Percentiles rank a stretch among this genome's conserved stretches.
These are phyloP conservation scores for Arachis stenosperma DNA, from an alignment of 306 rosid genomes.

Conservation along the genomic window DNA sequence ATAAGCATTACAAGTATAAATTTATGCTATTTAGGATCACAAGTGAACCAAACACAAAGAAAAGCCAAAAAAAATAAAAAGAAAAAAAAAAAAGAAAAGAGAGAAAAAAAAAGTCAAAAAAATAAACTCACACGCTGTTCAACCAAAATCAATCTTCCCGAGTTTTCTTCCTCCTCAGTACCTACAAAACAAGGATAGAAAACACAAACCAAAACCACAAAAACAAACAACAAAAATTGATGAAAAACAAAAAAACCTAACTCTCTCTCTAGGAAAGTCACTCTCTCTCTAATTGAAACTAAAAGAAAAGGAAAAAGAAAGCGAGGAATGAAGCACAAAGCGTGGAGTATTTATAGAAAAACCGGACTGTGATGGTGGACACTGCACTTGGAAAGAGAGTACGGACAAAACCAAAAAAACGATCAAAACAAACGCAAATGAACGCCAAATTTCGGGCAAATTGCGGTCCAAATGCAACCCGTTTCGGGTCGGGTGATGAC, in stretches of 20 bases:
- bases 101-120: not conserved
- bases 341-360: conserved; percentile 56
- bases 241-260: not conserved
- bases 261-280: conserved; percentile 23
- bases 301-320: conserved; percentile 9
- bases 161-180: conserved; percentile 40
- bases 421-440: conserved; percentile 11
- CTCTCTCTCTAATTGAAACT: conserved; percentile 44
- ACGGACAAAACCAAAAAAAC: conserved; percentile 22
- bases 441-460: conserved; percentile 44
- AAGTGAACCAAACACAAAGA: conserved; percentile 6
- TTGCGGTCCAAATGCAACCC: conserved; percentile 31
- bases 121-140: conserved; percentile 46
- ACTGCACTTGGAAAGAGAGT: conserved; percentile 48
- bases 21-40: not conserved
- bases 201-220: not conserved
- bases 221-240: not conserved
- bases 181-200: conserved; percentile 40
- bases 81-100: not conserved
- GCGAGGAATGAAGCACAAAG: conserved; percentile 26
- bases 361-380: not conserved
- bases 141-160: conserved; percentile 38
- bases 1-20: not conserved
- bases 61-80: not conserved
- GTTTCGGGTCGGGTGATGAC: not conserved